Evolutionary conservation across 257 asterid species (phyloP), one percentile per base, ranked within the genome.

Genomic region (Thymus mandschuricus): DNA sequence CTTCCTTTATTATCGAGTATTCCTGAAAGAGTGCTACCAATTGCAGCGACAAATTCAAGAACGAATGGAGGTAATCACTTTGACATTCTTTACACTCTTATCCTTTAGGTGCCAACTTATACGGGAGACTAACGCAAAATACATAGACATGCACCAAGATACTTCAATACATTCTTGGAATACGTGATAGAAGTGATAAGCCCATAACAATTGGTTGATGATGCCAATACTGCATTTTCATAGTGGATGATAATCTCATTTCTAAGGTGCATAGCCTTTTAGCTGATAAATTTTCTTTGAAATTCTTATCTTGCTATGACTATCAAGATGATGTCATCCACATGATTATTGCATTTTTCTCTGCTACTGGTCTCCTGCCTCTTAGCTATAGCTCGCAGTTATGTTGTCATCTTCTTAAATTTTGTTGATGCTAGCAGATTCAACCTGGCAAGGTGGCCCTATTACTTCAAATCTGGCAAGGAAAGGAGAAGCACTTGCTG

Each of bases 401-500:
- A 28, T 45, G 54, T 41, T 60, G 38, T 52, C 70, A 60, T 66
- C 2, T 61, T 66, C 69, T 80, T 41, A 34, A 15, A 65, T 46
- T 74, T 67, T 48, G 61, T 69, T 80, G 48, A 6, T 60, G 40
- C 75, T 78, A 82, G 72, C 84, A 93, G 97, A 87, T 83, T 73
- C 87, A 76, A 68, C 85, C 66, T 81, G 91, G 95, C 85, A 81
- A 75, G 94, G 73, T 73, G 87, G 77, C n/a, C 75, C 84, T 61
- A 51, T 80, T 71, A 69, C 78, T 68, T 80, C 96, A 75, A 93
- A 75, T 79, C 90, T 89, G 82, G 82, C 85, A 3, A 83, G 90
- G 83, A 93, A 93, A 81, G 97, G 97, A 46, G 97, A 93, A 80
- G 89, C 96, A 63, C 98, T 91, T 70, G 98, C 98, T 65, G 96